Conservation (phyloP, 768 basidiomycete genomes). For the Leccinum incarnatum region DNA sequence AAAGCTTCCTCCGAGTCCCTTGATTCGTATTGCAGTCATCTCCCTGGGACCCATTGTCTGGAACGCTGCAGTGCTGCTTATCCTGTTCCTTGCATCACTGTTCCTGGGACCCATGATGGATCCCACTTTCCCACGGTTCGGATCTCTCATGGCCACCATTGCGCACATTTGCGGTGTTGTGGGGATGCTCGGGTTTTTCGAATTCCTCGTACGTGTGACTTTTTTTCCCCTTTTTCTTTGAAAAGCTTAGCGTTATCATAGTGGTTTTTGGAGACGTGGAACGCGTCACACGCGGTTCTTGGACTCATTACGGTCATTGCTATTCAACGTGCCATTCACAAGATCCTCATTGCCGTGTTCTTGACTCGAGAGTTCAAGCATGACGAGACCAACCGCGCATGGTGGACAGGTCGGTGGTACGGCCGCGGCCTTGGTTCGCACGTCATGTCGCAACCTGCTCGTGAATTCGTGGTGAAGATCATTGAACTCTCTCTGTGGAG, state of each 20-base stretch:
- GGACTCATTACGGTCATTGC: slow-evolving; percentile 89
- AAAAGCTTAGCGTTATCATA: slow-evolving; percentile 32
- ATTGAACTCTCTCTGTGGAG: slow-evolving; percentile 96
- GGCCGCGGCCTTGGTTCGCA: slow-evolving; percentile 88
- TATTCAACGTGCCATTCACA: slow-evolving; percentile 91
- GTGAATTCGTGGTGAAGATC: slow-evolving; percentile 97
- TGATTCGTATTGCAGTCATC: slow-evolving; percentile 92
- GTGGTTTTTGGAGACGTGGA: slow-evolving; percentile 96
- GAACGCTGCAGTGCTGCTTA: slow-evolving; percentile 85
- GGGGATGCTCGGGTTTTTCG: slow-evolving; percentile 92
- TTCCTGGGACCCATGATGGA: slow-evolving; percentile 92
- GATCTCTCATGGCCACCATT: slow-evolving; percentile 87
- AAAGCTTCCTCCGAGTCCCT: slow-evolving; percentile 68
- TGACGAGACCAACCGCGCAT: slow-evolving; percentile 96
- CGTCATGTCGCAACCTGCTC: slow-evolving; percentile 95
- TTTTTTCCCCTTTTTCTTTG: neutral
- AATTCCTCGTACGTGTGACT: slow-evolving; percentile 73
- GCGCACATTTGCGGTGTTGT: slow-evolving; percentile 80
- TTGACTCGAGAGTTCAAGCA: slow-evolving; percentile 98
- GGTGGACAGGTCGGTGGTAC: slow-evolving; percentile 99
- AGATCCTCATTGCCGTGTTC: slow-evolving; percentile 91
- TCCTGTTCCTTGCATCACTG: slow-evolving; percentile 86
- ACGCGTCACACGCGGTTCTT: slow-evolving; percentile 87
- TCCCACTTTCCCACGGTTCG: slow-evolving; percentile 82
- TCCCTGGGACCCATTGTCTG: slow-evolving; percentile 93